Evolutionary conservation across 768 basidiomycete genomes (phyloP).

Genomic region (Podaxis pistillaris): DNA sequence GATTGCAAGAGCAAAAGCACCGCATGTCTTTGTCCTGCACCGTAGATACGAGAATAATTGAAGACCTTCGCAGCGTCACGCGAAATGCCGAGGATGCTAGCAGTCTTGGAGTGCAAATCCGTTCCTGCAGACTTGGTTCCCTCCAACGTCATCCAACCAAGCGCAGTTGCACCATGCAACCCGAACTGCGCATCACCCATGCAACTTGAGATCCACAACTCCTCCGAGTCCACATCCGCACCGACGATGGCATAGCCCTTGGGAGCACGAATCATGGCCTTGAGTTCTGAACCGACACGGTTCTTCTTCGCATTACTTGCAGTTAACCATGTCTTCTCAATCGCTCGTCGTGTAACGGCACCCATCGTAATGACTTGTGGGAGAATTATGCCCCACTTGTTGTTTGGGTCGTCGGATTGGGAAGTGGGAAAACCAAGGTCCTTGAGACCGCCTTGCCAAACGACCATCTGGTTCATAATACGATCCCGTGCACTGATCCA

Average conservation of each 20-base stretch:
- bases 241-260: constrained; percentile 93
- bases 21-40: constrained; percentile 96
- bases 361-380: constrained; percentile 99
- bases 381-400: constrained; percentile 87
- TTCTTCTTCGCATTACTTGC: constrained; percentile 98
- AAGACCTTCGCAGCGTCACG: constrained; percentile 97
- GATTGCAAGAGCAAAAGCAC: constrained; percentile 83
- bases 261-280: constrained; percentile 96
- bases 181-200: constrained; percentile 99
- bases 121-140: constrained; percentile 94
- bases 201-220: constrained; percentile 97
- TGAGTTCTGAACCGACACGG: constrained; percentile 96
- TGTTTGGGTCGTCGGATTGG: constrained; percentile 16
- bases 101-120: constrained; percentile 96
- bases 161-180: constrained; percentile 90
- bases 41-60: constrained; percentile 98
- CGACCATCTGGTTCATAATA: constrained; percentile 88
- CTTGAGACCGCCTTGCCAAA: constrained; percentile 63
- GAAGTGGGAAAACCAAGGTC: constrained; percentile 49
- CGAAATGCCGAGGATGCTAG: constrained; percentile 87
- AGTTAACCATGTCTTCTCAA: constrained; percentile 97
- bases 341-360: constrained; percentile 94
- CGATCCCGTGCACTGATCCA: constrained; percentile 96
- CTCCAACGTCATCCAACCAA: constrained; percentile 99
- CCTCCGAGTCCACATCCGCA: constrained; percentile 98